A percentile compares a stretch with the other conserved stretches of the same genome.
phyloP scores from a whole-genome alignment of 192 early-diverging fungal species.

The Podila minutissima region DNA sequence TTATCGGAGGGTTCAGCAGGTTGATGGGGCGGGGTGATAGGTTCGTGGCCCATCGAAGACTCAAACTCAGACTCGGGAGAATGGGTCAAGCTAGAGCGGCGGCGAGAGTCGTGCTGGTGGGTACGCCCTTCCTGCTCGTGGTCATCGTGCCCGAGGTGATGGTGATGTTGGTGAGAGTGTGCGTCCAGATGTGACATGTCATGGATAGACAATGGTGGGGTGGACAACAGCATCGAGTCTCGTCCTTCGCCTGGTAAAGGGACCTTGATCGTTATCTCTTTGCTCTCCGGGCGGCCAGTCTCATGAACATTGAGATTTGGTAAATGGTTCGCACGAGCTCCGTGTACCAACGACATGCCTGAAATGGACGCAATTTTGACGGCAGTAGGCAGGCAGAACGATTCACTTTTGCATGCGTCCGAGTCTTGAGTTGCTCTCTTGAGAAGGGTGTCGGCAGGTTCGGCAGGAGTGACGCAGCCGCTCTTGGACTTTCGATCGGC shows the following conservation, averaged over 20 bases:
- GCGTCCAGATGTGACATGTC: slow-evolving; percentile 13
- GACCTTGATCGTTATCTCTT: slow-evolving; percentile 44
- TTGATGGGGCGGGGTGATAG: slow-evolving; percentile 45
- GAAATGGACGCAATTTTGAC: not conserved
- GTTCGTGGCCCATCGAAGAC: slow-evolving; percentile 28
- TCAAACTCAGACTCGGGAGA: not conserved
- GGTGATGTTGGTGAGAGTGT: slow-evolving; percentile 17
- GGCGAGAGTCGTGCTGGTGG: not conserved
- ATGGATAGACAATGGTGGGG: slow-evolving; percentile 41
- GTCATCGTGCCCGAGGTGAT: not conserved
- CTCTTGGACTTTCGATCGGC: slow-evolving; percentile 43
- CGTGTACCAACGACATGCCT: not conserved
- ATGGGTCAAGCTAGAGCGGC: not conserved
- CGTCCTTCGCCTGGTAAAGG: slow-evolving; percentile 3
- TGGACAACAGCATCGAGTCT: slow-evolving; percentile 19
- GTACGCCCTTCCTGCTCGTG: not conserved
- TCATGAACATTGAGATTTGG: slow-evolving; percentile 10
- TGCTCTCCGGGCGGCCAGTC: not conserved
- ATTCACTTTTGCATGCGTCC: not conserved
- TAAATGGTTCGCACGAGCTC: slow-evolving; percentile 4
- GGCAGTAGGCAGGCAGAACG: not conserved
- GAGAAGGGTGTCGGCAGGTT: not conserved
- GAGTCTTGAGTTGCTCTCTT: not conserved
- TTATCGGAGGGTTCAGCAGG: slow-evolving; percentile 8
- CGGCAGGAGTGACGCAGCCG: slow-evolving; percentile 3